Evolutionary conservation across 2,329 filamentous ascomycete species (phyloP).

Genomic region (Calonectria hongkongensis): DNA sequence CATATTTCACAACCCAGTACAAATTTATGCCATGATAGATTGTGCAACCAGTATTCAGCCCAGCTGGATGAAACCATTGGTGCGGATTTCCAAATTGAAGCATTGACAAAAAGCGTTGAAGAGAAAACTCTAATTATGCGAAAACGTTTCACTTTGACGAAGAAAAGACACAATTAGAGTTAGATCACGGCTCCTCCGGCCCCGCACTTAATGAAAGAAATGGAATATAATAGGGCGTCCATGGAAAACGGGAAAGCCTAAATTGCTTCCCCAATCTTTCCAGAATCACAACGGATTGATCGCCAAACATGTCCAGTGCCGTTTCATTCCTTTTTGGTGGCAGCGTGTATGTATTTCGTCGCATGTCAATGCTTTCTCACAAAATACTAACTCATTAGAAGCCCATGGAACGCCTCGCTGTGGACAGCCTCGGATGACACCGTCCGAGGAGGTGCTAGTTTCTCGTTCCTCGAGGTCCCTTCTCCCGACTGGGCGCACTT

Average conservation of each 20-base stretch:
- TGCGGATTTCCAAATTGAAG: not conserved
- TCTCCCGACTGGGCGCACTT: constrained; percentile 14
- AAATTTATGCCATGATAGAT: no score
- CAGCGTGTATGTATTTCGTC: not conserved
- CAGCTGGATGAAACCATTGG: not conserved
- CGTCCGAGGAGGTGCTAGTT: constrained; percentile 18
- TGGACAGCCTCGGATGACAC: constrained; percentile 24
- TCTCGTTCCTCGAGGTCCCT: constrained; percentile 12
- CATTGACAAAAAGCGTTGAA: not conserved
- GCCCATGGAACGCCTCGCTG: constrained; percentile 16
- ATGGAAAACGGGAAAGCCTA: not conserved
- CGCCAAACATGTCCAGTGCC: constrained; percentile 5
- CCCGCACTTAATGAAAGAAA: not conserved
- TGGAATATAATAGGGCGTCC: constrained; percentile 8
- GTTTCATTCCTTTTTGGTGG: constrained; percentile 22
- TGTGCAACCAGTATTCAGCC: no score
- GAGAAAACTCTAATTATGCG: constrained; percentile 20
- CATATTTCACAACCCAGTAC: no score
- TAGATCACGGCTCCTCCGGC: constrained; percentile 21
- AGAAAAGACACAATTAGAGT: constrained; percentile 15
- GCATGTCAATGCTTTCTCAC: not conserved
- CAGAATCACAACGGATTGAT: not conserved
- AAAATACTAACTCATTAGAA: not conserved
- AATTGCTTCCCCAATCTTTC: not conserved
- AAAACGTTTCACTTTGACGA: constrained; percentile 12